Evolutionary conservation across 2,329 filamentous ascomycete species (phyloP).

Genomic region (Aspergillus floridensis): DNA sequence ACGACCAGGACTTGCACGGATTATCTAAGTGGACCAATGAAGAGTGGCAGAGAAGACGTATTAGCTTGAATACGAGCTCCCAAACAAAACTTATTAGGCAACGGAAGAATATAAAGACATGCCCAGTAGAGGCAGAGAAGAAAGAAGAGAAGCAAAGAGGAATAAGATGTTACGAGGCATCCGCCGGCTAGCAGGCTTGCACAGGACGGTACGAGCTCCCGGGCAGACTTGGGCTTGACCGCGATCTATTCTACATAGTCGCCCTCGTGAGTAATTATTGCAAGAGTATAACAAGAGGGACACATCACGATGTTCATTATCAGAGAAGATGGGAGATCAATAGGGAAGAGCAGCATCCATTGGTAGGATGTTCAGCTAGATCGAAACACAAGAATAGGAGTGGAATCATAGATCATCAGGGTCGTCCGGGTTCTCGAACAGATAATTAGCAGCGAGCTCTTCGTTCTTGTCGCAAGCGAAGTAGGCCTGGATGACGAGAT

Average conservation of each 20-base stretch:
- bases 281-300: constrained; percentile 1
- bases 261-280: neutral
- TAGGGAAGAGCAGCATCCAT: constrained; percentile 10
- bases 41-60: no score
- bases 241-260: constrained; percentile 1
- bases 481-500: constrained; percentile 95
- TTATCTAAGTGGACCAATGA: no score
- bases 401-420: constrained; percentile 47
- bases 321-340: constrained; percentile 11
- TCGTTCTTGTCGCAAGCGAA: constrained; percentile 99
- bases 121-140: neutral
- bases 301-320: constrained; percentile 19
- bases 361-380: constrained; percentile 1
- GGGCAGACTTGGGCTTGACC: neutral
- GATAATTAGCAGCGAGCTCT: constrained; percentile 94
- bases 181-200: neutral
- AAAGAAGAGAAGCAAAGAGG: neutral
- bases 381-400: neutral
- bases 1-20: no score
- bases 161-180: neutral
- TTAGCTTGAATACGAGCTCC: neutral
- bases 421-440: constrained; percentile 95
- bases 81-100: neutral
- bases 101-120: neutral
- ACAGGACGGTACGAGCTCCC: neutral